A percentile compares a stretch with the other conserved stretches of the same genome.
Evolutionary conservation across 768 basidiomycete species (phyloP).

Genomic region (Pulveroboletus frians): DNA sequence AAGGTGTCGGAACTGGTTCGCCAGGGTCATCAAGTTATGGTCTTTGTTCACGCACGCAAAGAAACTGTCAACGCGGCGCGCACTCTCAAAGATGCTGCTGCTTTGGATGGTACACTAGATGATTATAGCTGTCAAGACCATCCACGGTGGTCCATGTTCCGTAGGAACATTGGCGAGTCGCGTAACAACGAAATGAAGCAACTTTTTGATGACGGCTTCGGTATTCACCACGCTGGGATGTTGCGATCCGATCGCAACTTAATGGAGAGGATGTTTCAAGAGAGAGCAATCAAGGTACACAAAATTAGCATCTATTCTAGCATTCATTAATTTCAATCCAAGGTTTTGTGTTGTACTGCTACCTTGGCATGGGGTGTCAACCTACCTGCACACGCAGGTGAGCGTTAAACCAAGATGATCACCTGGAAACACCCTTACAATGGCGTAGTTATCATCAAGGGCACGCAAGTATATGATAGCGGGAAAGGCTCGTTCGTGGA

Average conservation of each 20-base stretch:
- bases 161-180: slow-evolving; percentile 71
- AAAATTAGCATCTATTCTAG: not conserved
- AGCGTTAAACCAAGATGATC: slow-evolving; percentile 15
- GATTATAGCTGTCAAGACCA: slow-evolving; percentile 81
- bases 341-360: slow-evolving; percentile 98
- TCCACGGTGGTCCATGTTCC: slow-evolving; percentile 70
- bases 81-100: slow-evolving; percentile 70
- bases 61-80: slow-evolving; percentile 93
- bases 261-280: slow-evolving; percentile 92
- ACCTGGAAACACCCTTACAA: slow-evolving; percentile 7
- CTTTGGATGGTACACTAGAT: slow-evolving; percentile 63
- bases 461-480: slow-evolving; percentile 94
- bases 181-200: slow-evolving; percentile 96
- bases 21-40: slow-evolving; percentile 98
- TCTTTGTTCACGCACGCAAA: slow-evolving; percentile 97
- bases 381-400: slow-evolving; percentile 93
- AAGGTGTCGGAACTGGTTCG: slow-evolving; percentile 85
- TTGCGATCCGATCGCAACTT: slow-evolving; percentile 88
- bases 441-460: slow-evolving; percentile 83
- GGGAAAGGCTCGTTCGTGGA: slow-evolving; percentile 87
- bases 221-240: slow-evolving; percentile 99
- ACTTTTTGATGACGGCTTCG: slow-evolving; percentile 87
- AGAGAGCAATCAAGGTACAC: slow-evolving; percentile 81
- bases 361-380: slow-evolving; percentile 99
- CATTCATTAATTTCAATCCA: not conserved